Evolutionary conservation across 169 alveolate species (phyloP).

Genomic region (Eimeria praecox): DNA sequence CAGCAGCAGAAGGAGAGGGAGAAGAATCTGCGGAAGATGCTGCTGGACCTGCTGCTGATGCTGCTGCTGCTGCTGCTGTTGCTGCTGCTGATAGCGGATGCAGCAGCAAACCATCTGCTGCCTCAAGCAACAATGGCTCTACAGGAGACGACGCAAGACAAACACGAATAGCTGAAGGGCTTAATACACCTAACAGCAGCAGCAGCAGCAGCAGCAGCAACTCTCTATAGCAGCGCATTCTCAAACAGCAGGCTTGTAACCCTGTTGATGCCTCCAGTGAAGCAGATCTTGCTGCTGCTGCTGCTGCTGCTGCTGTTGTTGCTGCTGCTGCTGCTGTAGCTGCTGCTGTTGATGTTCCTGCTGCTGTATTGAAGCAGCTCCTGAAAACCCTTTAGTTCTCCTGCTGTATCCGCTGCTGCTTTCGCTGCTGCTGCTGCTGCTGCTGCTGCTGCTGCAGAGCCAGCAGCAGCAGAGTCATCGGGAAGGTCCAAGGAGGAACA

Average conservation of each 20-base stretch:
- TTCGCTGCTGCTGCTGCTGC: slow-evolving; percentile 49
- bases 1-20: too few relatives aligned
- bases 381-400: background rate
- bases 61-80: background rate
- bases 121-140: background rate
- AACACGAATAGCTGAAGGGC: background rate
- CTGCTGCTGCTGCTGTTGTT: slow-evolving; percentile 3
- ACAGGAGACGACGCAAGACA: background rate
- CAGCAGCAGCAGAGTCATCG: slow-evolving; percentile 36
- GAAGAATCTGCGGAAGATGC: background rate
- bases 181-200: background rate
- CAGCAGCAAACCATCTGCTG: background rate
- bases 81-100: background rate
- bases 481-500: background rate
- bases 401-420: slow-evolving; percentile 16
- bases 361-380: slow-evolving; percentile 16
- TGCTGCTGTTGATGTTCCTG: background rate
- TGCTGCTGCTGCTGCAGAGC: slow-evolving; percentile 1
- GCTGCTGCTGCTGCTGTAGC: slow-evolving; percentile 11
- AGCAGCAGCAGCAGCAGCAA: slow-evolving; percentile 19
- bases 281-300: background rate
- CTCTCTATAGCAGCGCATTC: background rate
- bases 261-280: background rate
- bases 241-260: background rate
- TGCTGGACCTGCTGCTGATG: background rate